Conservation (phyloP, 495 filamentous ascomycete genomes). For the Neurospora africana region DNA sequence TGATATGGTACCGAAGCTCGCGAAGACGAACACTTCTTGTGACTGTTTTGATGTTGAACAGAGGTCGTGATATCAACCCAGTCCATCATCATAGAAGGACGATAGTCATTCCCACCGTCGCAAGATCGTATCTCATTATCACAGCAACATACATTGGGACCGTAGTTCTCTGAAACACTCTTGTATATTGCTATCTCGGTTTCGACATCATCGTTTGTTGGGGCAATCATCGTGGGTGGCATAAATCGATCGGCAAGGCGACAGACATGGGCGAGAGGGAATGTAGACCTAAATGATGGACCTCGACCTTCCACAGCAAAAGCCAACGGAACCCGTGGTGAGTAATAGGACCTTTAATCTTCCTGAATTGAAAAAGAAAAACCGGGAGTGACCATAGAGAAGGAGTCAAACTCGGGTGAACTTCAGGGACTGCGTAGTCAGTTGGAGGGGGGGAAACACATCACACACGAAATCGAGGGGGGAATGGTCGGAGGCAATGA, state of each 20-base stretch:
- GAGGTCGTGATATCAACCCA: not conserved
- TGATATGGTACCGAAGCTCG: not conserved
- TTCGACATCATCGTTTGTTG: not conserved
- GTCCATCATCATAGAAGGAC: not conserved
- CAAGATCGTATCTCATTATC: not conserved
- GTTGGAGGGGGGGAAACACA: conserved; percentile 4
- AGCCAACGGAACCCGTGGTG: conserved; percentile 34
- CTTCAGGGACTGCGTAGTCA: conserved; percentile 2
- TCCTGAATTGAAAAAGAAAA: conserved; percentile 32
- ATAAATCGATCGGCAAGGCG: not conserved
- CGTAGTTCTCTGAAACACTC: not conserved
- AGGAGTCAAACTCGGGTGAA: conserved; percentile 27
- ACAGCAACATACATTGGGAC: not conserved
- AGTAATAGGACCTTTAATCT: conserved; percentile 40
- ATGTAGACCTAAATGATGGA: conserved; percentile 40
- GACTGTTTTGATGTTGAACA: not conserved
- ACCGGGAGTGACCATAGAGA: conserved; percentile 36
- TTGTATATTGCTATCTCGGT: not conserved
- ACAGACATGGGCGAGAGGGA: not conserved
- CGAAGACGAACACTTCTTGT: not conserved
- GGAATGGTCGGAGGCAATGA: conserved; percentile 6
- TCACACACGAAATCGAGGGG: conserved; percentile 8
- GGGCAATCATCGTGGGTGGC: not conserved
- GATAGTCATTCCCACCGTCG: not conserved
- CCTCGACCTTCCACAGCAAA: conserved; percentile 31